phyloP scores from a whole-genome alignment of 202 grass and related monocot genomes.

The Panicum hallii region DNA sequence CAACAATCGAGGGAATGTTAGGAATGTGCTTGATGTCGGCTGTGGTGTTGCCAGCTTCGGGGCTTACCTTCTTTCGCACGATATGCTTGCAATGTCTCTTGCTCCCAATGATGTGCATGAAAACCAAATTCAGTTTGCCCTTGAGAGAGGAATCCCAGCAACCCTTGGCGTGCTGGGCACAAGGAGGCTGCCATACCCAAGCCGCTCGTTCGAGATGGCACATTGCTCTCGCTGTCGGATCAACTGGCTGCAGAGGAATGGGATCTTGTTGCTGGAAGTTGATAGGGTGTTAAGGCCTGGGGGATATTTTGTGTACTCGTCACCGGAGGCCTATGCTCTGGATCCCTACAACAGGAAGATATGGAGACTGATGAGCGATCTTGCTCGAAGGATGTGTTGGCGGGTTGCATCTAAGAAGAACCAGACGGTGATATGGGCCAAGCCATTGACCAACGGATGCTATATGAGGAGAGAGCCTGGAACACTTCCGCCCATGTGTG shows the following conservation, averaged over 20 bases:
- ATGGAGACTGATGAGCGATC: constrained; percentile 69
- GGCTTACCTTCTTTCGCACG: constrained; percentile 70
- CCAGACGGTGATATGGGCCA: constrained; percentile 80
- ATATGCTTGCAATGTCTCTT: constrained; percentile 68
- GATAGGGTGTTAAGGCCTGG: constrained; percentile 76
- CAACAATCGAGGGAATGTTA: constrained; percentile 64
- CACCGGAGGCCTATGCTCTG: constrained; percentile 69
- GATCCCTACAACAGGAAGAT: constrained; percentile 70
- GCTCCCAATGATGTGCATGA: constrained; percentile 87
- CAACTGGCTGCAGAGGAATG: constrained; percentile 82
- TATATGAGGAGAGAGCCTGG: constrained; percentile 70
- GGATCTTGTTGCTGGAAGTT: constrained; percentile 77
- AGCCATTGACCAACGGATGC: constrained; percentile 78
- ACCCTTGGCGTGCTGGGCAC: constrained; percentile 74
- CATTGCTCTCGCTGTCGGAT: constrained; percentile 84
- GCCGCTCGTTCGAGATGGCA: constrained; percentile 65
- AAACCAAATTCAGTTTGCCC: constrained; percentile 90
- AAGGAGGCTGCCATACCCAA: constrained; percentile 72
- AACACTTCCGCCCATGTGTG: constrained; percentile 62
- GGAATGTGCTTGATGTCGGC: constrained; percentile 75
- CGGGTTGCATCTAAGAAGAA: constrained; percentile 67
- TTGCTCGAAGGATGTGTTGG: constrained; percentile 80
- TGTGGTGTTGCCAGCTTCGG: constrained; percentile 83
- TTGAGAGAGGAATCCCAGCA: constrained; percentile 75
- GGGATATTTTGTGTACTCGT: constrained; percentile 84